Conservation (phyloP, 345 rosid species). For the Gossypium bickii region DNA sequence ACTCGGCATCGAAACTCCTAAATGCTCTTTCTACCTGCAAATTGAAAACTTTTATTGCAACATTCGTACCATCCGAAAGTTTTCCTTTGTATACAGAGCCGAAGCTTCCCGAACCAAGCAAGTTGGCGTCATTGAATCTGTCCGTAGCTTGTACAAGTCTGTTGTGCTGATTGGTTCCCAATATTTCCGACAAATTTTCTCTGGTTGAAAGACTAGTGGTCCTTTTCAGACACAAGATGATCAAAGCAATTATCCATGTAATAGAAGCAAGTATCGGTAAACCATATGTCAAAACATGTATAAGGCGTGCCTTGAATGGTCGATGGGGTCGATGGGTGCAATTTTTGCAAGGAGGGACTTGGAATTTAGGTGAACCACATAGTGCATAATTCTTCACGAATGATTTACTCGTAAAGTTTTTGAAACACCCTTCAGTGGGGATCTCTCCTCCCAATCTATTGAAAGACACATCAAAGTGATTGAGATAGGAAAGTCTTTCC, state of each 20-base stretch:
- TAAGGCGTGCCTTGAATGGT: not conserved
- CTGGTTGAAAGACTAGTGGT: not conserved
- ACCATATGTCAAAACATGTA: not conserved
- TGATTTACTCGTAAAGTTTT: not conserved
- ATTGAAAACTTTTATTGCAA: too few species aligned
- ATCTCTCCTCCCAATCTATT: not conserved
- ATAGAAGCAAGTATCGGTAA: not conserved
- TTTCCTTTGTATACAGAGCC: too few species aligned
- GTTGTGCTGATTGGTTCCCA: not conserved
- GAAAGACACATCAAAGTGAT: not conserved
- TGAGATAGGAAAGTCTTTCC: not conserved
- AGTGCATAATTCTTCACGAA: not conserved
- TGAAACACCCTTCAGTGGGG: not conserved
- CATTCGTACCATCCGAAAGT: too few species aligned
- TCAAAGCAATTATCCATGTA: not conserved
- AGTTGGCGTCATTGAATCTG: not conserved
- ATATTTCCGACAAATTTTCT: not conserved
- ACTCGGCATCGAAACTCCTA: slow-evolving; percentile 4
- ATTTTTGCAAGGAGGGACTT: too few species aligned
- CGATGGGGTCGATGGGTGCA: not conserved
- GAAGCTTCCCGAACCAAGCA: not conserved
- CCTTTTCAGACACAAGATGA: not conserved
- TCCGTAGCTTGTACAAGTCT: not conserved
- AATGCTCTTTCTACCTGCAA: not conserved
- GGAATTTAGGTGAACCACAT: too few species aligned